Evolutionary conservation across 371 early-diverging fungal genomes (phyloP).

Genomic region (Apophysomyces ossiformis): DNA sequence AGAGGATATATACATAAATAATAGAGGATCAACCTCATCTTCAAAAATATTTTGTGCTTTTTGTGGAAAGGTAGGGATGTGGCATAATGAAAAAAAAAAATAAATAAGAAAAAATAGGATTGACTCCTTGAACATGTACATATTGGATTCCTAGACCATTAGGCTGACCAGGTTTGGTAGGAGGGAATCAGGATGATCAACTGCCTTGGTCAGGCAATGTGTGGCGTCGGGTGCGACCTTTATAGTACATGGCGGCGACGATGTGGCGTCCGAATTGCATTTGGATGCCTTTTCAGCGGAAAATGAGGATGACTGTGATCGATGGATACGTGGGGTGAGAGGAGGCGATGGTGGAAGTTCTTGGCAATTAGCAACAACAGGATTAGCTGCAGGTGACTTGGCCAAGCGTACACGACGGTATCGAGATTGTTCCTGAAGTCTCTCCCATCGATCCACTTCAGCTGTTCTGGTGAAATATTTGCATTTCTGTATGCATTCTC

Average conservation of each 20-base stretch:
- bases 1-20: conserved; percentile 7
- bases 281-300: conserved; percentile 14
- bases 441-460: conserved; percentile 33
- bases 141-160: conserved; percentile 14
- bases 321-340: conserved; percentile 19
- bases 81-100: conserved; percentile 12
- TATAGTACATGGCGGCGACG: conserved; percentile 15
- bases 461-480: conserved; percentile 57
- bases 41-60: background rate
- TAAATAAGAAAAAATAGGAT: background rate
- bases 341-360: conserved; percentile 20
- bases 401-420: background rate
- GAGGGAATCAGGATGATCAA: conserved; percentile 14
- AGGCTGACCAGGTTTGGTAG: conserved; percentile 17
- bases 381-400: conserved; percentile 5
- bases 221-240: conserved; percentile 17
- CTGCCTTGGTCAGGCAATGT: background rate
- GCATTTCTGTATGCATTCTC: conserved; percentile 60
- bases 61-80: conserved; percentile 9
- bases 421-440: conserved; percentile 13
- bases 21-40: conserved; percentile 20
- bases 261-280: conserved; percentile 12
- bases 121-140: conserved; percentile 1
- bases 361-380: background rate
- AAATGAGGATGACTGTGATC: conserved; percentile 19